These are phyloP conservation scores for Brasilioporus rufonigricans DNA, from an alignment of 768 basidiomycete species.

Conservation along the genomic window DNA sequence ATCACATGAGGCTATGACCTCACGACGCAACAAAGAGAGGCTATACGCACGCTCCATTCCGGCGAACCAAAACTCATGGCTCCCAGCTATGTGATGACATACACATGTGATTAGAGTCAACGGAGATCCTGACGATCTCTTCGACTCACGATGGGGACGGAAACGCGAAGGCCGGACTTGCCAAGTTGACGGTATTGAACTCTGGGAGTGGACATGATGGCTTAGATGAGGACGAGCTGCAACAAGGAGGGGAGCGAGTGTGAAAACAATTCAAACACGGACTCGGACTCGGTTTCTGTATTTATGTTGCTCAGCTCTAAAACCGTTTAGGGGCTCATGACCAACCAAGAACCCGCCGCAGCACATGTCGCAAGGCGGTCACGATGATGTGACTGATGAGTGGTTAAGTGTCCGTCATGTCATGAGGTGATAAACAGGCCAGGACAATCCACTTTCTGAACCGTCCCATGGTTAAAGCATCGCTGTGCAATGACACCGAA, in stretches of 20 bases:
- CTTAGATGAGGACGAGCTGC: neutral
- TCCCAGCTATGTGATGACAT: slow-evolving; percentile 21
- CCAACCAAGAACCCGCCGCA: no score
- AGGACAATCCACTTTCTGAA: no score
- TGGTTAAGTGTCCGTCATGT: no score
- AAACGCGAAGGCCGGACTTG: slow-evolving; percentile 33
- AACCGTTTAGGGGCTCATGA: no score
- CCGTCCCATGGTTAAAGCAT: no score
- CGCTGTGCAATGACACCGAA: no score
- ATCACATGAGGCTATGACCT: neutral
- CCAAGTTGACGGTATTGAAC: slow-evolving; percentile 33
- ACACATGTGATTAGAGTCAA: neutral
- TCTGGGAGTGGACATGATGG: slow-evolving; percentile 8
- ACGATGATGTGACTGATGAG: no score
- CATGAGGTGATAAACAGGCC: no score
- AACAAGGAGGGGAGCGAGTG: neutral
- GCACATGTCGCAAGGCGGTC: no score
- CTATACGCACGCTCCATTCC: slow-evolving; percentile 23
- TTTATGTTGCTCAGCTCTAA: neutral
- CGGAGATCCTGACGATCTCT: neutral
- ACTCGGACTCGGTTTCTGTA: neutral
- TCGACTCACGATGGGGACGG: slow-evolving; percentile 32
- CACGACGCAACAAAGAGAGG: neutral
- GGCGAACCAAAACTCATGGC: slow-evolving; percentile 27
- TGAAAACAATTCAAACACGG: neutral